Conservation (phyloP, 352 stramenopile species). For the Phytophthora multivora region DNA sequence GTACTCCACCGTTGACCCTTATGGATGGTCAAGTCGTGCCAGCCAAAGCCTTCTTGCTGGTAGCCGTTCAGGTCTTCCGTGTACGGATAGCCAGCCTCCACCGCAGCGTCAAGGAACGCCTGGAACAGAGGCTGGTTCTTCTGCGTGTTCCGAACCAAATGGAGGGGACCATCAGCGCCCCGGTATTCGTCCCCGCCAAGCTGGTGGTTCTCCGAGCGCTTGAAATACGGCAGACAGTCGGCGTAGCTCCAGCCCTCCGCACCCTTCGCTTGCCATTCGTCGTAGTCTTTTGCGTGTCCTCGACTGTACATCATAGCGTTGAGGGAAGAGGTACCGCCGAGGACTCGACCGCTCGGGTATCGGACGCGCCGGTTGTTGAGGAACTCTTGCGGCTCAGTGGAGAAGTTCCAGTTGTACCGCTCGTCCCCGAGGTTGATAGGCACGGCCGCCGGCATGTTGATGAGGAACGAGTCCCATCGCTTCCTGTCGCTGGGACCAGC, state of each 20-base stretch:
- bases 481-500: slow-evolving; percentile 79
- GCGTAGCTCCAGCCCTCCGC: slow-evolving; percentile 81
- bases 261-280: slow-evolving; percentile 76
- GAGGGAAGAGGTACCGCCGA: slow-evolving; percentile 85
- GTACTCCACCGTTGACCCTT: slow-evolving; percentile 75
- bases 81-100: slow-evolving; percentile 80
- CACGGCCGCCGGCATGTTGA: slow-evolving; percentile 84
- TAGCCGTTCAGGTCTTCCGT: slow-evolving; percentile 88
- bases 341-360: slow-evolving; percentile 81
- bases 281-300: slow-evolving; percentile 83
- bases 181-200: slow-evolving; percentile 75
- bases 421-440: slow-evolving; percentile 84
- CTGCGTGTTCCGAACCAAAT: slow-evolving; percentile 68
- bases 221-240: slow-evolving; percentile 87
- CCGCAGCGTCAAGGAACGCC: slow-evolving; percentile 82
- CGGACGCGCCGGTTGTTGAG: slow-evolving; percentile 77
- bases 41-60: slow-evolving; percentile 86
- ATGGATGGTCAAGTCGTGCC: slow-evolving; percentile 86
- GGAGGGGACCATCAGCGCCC: slow-evolving; percentile 68
- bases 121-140: slow-evolving; percentile 80
- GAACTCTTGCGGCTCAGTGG: slow-evolving; percentile 80
- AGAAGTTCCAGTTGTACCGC: slow-evolving; percentile 88
- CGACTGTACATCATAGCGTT: slow-evolving; percentile 92
- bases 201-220: slow-evolving; percentile 74
- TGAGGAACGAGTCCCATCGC: slow-evolving; percentile 88